Percentiles rank a stretch among this genome's conserved stretches.
These are phyloP conservation scores for Pseudopithomyces chartarum DNA, from an alignment of 2,329 filamentous ascomycete genomes.

Conservation along the genomic window DNA sequence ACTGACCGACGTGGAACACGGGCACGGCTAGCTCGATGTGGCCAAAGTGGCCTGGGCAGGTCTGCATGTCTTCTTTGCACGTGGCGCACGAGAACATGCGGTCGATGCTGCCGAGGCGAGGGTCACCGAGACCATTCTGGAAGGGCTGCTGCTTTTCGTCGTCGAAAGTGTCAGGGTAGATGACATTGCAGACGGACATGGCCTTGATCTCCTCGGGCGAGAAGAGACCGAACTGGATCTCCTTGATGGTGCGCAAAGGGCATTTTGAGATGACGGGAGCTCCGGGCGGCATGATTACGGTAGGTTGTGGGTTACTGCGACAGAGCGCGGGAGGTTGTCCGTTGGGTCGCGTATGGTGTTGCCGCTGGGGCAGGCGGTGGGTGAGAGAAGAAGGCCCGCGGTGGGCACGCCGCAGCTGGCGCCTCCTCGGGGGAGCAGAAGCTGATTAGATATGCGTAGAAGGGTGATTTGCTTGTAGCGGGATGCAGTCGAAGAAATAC, in stretches of 20 bases:
- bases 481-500: conserved; percentile 34
- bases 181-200: conserved; percentile 94
- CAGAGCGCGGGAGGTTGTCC: background rate
- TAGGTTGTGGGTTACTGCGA: conserved; percentile 3
- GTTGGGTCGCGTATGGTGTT: conserved; percentile 4
- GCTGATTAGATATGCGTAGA: conserved; percentile 21
- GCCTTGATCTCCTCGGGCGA: conserved; percentile 99
- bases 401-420: conserved; percentile 34
- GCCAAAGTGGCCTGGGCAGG: conserved; percentile 97
- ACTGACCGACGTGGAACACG: conserved; percentile 81
- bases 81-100: conserved; percentile 94
- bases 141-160: conserved; percentile 90
- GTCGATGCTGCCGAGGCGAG: conserved; percentile 94
- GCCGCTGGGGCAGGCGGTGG: conserved; percentile 11
- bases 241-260: conserved; percentile 95
- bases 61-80: conserved; percentile 91
- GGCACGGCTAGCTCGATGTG: conserved; percentile 98
- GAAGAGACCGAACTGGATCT: conserved; percentile 98
- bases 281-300: conserved; percentile 76
- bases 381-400: conserved; percentile 22
- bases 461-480: conserved; percentile 24
- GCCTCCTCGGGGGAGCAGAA: conserved; percentile 27
- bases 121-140: conserved; percentile 91
- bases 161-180: conserved; percentile 99
- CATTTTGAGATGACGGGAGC: conserved; percentile 70